Conservation (phyloP, 768 basidiomycete species). For the Agrocybe chaxingu region DNA sequence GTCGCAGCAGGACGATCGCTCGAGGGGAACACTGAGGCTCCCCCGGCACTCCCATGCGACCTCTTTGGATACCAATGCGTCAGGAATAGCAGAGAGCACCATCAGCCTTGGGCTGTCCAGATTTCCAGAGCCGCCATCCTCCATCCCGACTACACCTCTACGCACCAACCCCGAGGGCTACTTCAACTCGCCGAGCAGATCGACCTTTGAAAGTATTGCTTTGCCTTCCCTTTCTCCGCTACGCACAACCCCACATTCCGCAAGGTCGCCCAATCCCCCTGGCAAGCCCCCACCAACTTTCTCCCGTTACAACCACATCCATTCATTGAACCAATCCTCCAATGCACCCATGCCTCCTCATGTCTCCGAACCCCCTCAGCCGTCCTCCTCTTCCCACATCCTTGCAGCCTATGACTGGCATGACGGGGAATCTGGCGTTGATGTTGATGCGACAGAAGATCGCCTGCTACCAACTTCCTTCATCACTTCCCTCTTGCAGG, state of each 20-base stretch:
- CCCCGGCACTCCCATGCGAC: slow-evolving; percentile 30
- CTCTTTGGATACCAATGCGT: slow-evolving; percentile 51
- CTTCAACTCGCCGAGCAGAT: slow-evolving; percentile 23
- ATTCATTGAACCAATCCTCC: slow-evolving; percentile 10
- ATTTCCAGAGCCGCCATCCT: slow-evolving; percentile 52
- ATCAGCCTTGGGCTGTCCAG: slow-evolving; percentile 49
- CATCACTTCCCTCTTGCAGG: slow-evolving; percentile 54
- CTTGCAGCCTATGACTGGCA: slow-evolving; percentile 55
- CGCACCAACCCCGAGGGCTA: slow-evolving; percentile 24
- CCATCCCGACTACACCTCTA: slow-evolving; percentile 41
- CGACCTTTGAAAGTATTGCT: slow-evolving; percentile 20
- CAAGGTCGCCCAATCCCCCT: slow-evolving; percentile 8
- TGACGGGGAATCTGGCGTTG: slow-evolving; percentile 57
- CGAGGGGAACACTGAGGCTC: neutral
- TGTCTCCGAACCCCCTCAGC: slow-evolving; percentile 3
- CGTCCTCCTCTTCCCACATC: slow-evolving; percentile 14
- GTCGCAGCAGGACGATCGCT: slow-evolving; percentile 9
- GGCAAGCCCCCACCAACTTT: slow-evolving; percentile 8
- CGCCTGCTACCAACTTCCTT: slow-evolving; percentile 58
- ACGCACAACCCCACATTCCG: slow-evolving; percentile 9
- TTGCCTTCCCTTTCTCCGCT: slow-evolving; percentile 19
- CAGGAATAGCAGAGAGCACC: slow-evolving; percentile 55
- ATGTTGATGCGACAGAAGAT: slow-evolving; percentile 54
- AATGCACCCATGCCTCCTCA: neutral
- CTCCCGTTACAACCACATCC: neutral